A percentile compares a stretch with the other conserved stretches of the same genome.
Conservation (phyloP, 164 flowering plant genomes). For the Dillenia turbinata region DNA sequence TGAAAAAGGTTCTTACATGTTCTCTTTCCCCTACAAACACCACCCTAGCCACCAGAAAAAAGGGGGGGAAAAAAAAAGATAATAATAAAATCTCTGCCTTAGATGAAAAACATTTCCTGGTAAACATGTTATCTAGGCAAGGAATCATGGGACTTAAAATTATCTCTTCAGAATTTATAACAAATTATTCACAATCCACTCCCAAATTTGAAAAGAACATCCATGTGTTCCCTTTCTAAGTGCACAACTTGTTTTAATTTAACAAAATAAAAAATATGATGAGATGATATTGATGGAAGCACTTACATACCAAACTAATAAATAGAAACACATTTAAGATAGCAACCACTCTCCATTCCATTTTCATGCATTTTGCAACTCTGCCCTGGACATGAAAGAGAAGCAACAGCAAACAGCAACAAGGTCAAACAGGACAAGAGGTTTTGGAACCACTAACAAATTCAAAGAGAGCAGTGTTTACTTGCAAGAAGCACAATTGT, state of each 20-base stretch:
- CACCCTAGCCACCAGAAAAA: too few species aligned
- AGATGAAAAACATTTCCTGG: too few species aligned
- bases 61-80: too few species aligned
- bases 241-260: not conserved
- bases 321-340: slow-evolving; percentile 75
- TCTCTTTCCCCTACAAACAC: too few species aligned
- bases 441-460: not conserved
- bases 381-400: slow-evolving; percentile 62
- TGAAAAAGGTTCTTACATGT: too few species aligned
- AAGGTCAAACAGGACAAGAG: not conserved
- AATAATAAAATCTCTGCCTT: too few species aligned
- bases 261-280: not conserved
- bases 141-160: too few species aligned
- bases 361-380: slow-evolving; percentile 94
- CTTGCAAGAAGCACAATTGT: slow-evolving; percentile 97
- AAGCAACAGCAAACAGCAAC: slow-evolving; percentile 2
- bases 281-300: not conserved
- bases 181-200: too few species aligned
- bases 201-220: too few species aligned
- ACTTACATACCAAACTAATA: slow-evolving; percentile 62
- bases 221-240: too few species aligned
- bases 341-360: slow-evolving; percentile 90
- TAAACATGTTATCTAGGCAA: too few species aligned
- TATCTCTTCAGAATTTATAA: too few species aligned
- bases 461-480: slow-evolving; percentile 21